These are phyloP conservation scores for Kernera saxatilis DNA, from an alignment of 345 rosid genomes.

Conservation along the genomic window DNA sequence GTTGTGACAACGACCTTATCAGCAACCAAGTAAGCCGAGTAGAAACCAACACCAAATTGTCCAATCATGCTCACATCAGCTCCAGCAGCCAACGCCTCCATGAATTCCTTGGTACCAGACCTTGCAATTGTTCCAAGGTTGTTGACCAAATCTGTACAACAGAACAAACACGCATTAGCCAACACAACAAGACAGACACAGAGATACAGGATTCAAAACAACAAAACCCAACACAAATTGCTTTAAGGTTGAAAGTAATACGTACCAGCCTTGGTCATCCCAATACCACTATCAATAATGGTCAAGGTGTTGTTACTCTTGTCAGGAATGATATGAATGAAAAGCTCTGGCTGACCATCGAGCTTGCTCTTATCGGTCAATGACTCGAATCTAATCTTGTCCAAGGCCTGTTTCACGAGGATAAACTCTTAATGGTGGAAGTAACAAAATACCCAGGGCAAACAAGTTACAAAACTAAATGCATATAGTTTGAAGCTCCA, in stretches of 20 bases:
- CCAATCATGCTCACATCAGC: constrained; percentile 95
- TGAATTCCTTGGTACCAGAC: constrained; percentile 86
- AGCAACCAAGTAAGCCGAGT: constrained; percentile 79
- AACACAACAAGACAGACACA: no score
- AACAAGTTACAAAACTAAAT: not conserved
- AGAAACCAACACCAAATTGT: constrained; percentile 87
- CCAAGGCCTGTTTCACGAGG: constrained; percentile 54
- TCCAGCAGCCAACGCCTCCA: constrained; percentile 89
- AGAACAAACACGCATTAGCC: not conserved
- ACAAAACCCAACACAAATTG: not conserved
- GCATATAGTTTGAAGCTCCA: not conserved
- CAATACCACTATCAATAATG: constrained; percentile 76
- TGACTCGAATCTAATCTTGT: constrained; percentile 80
- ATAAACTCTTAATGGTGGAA: not conserved
- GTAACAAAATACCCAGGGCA: not conserved
- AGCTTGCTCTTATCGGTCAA: constrained; percentile 91
- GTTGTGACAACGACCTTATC: constrained; percentile 79
- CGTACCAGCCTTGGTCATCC: constrained; percentile 94
- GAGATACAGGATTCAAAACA: not conserved
- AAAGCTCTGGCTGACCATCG: constrained; percentile 77
- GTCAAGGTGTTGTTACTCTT: constrained; percentile 61
- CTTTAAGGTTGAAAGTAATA: not conserved
- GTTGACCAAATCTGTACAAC: constrained; percentile 66
- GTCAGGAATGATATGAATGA: constrained; percentile 77
- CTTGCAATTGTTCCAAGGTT: constrained; percentile 88